Base-by-base conservation (phyloP, 2,329 filamentous ascomycete genomes). In the Pseudogymnoascus sp. region DNA sequence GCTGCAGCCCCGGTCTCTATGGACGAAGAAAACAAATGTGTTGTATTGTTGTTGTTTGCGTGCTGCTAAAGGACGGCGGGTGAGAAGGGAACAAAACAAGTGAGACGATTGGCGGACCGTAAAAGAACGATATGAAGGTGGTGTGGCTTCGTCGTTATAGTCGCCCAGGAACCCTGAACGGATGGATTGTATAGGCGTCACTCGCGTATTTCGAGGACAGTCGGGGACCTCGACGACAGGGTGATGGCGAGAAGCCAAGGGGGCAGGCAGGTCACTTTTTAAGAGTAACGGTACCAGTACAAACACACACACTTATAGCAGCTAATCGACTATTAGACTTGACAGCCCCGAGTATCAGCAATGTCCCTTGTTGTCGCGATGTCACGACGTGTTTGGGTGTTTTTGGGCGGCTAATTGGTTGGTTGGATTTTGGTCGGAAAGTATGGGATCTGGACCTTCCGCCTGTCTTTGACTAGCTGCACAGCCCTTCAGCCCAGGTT, bases 371-470 rank as follows among this genome's bases (percentile, higher is more conserved):
- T 55, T 55, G 48, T 55, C 48, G 48, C 48, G 21, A 55, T 17
- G 48, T 55, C 48, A 33, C 58, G 58, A 27, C 36, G 33, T 59
- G 33, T 59, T 25, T 38, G 58, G 58, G 33, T 59, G 35, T 15
- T 59, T 59, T 59, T 41, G 58, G 33, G 58, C 17, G 33, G 58
- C 21, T 59, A 41, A 59, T 41, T 38, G 58, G 33, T 31, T 59
- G 25, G 4, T 17, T 33, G 12, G 27, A 59, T 9, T 3, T n/a
- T 31, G 33, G 33, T 15, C 21, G 33, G 58, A 15, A 39, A 36
- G 58, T 59, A 31, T 38, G 33, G 33, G 33, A 59, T 41, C 33
- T 38, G 33, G 36, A 25, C 58, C 58, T 39, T 59, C 12, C 4
- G 21, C 33, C 25, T 38, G 58, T 12, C 10, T 39, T 15, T 39